Percentiles rank a stretch among this genome's conserved stretches.
Conservation (phyloP, 75 land plant species). For the Sequoiadendron giganteum region DNA sequence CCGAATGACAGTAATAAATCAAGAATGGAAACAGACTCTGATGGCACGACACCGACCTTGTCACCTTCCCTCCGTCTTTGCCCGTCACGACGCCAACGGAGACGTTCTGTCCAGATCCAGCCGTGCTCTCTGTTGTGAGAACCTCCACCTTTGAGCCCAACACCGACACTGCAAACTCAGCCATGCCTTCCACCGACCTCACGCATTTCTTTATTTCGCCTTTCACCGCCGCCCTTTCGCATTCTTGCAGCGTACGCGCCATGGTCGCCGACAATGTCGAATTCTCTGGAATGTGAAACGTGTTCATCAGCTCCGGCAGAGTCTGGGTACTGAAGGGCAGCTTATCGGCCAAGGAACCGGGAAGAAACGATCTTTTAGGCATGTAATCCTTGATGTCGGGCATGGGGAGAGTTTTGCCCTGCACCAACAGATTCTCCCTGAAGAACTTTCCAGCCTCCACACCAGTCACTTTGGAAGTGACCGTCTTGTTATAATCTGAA, state of each 20-base stretch:
- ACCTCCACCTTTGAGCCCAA: conserved; percentile 16
- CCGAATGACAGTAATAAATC: conserved; percentile 22
- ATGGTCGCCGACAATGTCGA: not conserved
- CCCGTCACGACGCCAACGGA: conserved; percentile 22
- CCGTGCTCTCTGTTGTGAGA: conserved; percentile 14
- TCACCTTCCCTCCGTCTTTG: conserved; percentile 33
- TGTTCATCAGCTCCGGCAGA: conserved; percentile 20
- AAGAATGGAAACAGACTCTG: conserved; percentile 4
- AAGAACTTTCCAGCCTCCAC: too few relatives aligned
- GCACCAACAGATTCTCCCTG: too few relatives aligned
- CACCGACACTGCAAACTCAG: conserved; percentile 1
- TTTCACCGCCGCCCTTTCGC: conserved; percentile 52
- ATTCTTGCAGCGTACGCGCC: conserved; percentile 34
- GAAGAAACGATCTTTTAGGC: conserved; percentile 23
- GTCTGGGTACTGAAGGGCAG: conserved; percentile 4
- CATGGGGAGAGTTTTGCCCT: conserved; percentile 15
- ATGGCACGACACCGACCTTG: conserved; percentile 4
- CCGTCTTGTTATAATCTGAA: not conserved
- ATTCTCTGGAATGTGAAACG: not conserved
- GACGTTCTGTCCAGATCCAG: not conserved
- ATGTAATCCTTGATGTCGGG: conserved; percentile 18
- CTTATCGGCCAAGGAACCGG: conserved; percentile 14
- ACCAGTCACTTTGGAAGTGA: not conserved
- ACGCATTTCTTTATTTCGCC: conserved; percentile 33
- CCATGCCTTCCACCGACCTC: not conserved